These are phyloP conservation scores for Echinosophora koreensis DNA, from an alignment of 306 rosid genomes.

Conservation along the genomic window DNA sequence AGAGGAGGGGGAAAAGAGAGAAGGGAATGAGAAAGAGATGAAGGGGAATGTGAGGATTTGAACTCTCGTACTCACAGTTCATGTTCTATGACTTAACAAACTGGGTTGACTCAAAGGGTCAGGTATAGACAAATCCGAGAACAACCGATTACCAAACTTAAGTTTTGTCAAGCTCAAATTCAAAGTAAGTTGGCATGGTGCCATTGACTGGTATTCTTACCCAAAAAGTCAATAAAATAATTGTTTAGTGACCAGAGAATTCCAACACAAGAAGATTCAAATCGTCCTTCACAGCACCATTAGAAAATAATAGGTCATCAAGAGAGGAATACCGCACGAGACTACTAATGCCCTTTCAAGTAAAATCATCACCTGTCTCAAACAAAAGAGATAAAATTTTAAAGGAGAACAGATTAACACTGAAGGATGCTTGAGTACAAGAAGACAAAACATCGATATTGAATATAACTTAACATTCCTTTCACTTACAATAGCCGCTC, in stretches of 20 bases:
- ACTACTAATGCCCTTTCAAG: neutral
- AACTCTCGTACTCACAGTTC: too few relatives aligned
- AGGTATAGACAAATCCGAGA: neutral
- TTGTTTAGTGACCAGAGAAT: neutral
- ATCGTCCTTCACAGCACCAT: neutral
- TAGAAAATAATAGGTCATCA: neutral
- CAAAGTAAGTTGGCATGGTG: too few relatives aligned
- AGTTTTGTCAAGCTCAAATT: neutral
- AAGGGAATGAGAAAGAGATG: too few relatives aligned
- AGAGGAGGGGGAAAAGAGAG: too few relatives aligned
- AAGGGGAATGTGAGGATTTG: too few relatives aligned
- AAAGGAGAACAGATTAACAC: constrained; percentile 21
- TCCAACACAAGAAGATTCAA: constrained; percentile 1
- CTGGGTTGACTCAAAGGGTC: too few relatives aligned
- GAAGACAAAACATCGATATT: constrained; percentile 29
- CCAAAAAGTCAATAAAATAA: too few relatives aligned
- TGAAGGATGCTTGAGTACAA: neutral
- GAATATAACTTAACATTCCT: constrained; percentile 65
- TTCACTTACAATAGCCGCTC: constrained; percentile 53
- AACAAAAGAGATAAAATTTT: neutral
- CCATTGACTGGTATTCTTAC: too few relatives aligned
- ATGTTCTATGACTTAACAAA: too few relatives aligned
- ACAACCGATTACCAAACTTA: neutral
- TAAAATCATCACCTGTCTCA: neutral
- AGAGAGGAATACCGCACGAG: too few relatives aligned